phyloP scores from a whole-genome alignment of 371 early-diverging fungal genomes.

The Lichtheimia hyalospora region DNA sequence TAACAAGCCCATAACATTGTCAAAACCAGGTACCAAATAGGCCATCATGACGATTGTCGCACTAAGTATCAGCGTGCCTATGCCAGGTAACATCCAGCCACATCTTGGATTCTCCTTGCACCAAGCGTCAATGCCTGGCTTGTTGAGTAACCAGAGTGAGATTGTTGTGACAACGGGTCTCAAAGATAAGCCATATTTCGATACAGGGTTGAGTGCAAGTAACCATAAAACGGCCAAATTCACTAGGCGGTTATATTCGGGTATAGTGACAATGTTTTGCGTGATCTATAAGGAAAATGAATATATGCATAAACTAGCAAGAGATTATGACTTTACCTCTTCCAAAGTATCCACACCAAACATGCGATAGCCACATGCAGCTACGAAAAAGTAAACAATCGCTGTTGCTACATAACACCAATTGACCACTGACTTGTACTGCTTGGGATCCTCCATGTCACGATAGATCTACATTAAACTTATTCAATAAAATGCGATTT shows the following conservation, averaged over 20 bases:
- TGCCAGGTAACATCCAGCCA: conserved; percentile 19
- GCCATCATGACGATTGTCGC: conserved; percentile 48
- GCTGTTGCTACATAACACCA: conserved; percentile 33
- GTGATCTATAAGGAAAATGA: conserved; percentile 49
- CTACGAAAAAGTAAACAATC: conserved; percentile 32
- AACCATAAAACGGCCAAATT: conserved; percentile 60
- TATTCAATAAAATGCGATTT: too few relatives aligned
- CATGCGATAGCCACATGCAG: conserved; percentile 68
- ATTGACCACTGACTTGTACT: conserved; percentile 36
- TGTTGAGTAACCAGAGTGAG: conserved; percentile 49
- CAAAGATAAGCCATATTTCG: conserved; percentile 70
- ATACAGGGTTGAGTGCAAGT: conserved; percentile 68
- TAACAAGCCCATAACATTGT: conserved; percentile 66
- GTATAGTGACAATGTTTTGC: conserved; percentile 61
- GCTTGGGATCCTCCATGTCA: conserved; percentile 45
- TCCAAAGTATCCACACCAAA: conserved; percentile 66
- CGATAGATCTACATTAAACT: too few relatives aligned
- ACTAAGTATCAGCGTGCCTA: conserved; percentile 35
- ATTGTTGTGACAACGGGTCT: conserved; percentile 59
- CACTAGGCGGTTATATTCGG: conserved; percentile 53
- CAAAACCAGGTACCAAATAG: conserved; percentile 62
- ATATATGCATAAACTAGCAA: too few relatives aligned
- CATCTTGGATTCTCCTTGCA: conserved; percentile 22
- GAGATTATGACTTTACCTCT: conserved; percentile 39
- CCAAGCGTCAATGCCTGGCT: conserved; percentile 25